phyloP scores from a whole-genome alignment of 106 monocot species.

The Dendrobium officinale region DNA sequence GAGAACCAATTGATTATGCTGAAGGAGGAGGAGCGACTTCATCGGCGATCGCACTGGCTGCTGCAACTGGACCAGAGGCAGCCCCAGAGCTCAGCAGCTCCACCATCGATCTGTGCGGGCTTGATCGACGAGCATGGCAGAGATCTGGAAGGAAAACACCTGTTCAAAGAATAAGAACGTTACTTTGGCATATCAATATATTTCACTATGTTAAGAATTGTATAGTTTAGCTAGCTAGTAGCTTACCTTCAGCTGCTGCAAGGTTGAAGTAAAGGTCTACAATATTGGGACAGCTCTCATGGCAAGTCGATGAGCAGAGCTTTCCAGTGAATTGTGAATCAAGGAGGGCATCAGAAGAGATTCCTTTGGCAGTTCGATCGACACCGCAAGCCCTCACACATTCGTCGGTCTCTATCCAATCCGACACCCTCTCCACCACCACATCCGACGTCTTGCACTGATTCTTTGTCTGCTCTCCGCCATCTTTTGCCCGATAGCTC shows the following conservation, averaged over 20 bases:
- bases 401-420: slow-evolving; percentile 25
- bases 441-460: slow-evolving; percentile 15
- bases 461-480: background rate
- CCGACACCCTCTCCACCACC: slow-evolving; percentile 4
- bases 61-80: background rate
- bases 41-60: background rate
- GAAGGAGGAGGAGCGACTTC: background rate
- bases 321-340: slow-evolving; percentile 7
- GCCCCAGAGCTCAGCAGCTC: background rate
- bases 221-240: background rate
- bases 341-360: slow-evolving; percentile 24
- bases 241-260: slow-evolving; percentile 19
- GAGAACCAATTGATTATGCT: background rate
- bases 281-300: slow-evolving; percentile 19
- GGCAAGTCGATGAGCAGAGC: slow-evolving; percentile 22
- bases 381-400: slow-evolving; percentile 27
- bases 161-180: slow-evolving; percentile 8
- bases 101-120: background rate
- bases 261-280: slow-evolving; percentile 32
- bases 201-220: background rate
- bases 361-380: slow-evolving; percentile 15
- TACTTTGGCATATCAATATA: background rate
- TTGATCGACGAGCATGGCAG: slow-evolving; percentile 24
- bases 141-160: slow-evolving; percentile 46
- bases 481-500: slow-evolving; percentile 11